phyloP scores from a whole-genome alignment of 495 filamentous ascomycete species.

The Schizothecium vesticola region DNA sequence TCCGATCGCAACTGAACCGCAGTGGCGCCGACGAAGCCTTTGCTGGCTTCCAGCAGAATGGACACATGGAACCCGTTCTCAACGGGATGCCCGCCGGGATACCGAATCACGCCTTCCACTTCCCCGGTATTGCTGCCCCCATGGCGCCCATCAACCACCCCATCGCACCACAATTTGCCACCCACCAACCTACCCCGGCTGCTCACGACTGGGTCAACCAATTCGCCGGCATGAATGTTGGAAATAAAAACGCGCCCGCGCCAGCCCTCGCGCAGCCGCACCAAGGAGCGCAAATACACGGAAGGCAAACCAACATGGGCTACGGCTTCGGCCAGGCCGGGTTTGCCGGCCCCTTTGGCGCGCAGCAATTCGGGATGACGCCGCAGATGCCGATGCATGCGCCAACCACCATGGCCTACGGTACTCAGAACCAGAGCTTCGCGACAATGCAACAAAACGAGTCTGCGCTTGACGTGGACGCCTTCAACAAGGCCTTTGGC shows the following conservation, averaged over 20 bases:
- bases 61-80: not conserved
- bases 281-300: not conserved
- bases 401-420: not conserved
- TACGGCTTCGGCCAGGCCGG: not conserved
- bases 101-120: not conserved
- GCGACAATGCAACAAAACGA: not conserved
- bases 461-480: slow-evolving; percentile 18
- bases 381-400: not conserved
- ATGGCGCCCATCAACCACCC: not conserved
- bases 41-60: slow-evolving; percentile 22
- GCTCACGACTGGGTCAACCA: slow-evolving; percentile 23
- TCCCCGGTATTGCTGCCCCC: not conserved
- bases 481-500: slow-evolving; percentile 26
- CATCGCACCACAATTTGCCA: not conserved
- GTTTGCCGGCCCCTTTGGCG: not conserved
- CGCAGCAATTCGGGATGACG: not conserved
- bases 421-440: not conserved
- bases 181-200: not conserved
- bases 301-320: not conserved
- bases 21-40: slow-evolving; percentile 18
- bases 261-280: not conserved
- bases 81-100: not conserved
- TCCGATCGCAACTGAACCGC: slow-evolving; percentile 22
- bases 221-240: slow-evolving; percentile 25
- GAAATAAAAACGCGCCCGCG: not conserved